Conservation (phyloP, 2,329 filamentous ascomycete species). For the Nothophoma quercina region DNA sequence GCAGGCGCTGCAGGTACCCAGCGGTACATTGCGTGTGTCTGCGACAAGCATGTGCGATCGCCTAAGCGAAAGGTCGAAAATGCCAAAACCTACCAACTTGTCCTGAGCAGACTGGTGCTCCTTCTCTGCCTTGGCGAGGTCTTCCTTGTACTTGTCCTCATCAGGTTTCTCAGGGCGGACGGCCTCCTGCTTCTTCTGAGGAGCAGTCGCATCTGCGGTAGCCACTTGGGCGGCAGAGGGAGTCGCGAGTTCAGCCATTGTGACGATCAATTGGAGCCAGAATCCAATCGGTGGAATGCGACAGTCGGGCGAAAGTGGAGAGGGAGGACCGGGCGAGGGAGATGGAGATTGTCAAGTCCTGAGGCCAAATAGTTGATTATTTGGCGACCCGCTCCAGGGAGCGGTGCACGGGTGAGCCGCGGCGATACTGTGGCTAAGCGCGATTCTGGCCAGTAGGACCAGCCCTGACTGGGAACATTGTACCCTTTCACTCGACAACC, state of each 20-base stretch:
- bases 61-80: conserved; percentile 10
- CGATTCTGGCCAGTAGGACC: conserved; percentile 5
- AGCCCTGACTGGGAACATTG: conserved; percentile 7
- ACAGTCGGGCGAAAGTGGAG: conserved; percentile 19
- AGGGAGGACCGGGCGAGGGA: conserved; percentile 15
- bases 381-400: conserved; percentile 28
- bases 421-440: conserved; percentile 13
- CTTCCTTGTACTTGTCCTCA: conserved; percentile 81
- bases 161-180: conserved; percentile 85
- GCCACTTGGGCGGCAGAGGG: conserved; percentile 46
- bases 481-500: conserved; percentile 15
- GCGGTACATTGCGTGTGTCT: conserved; percentile 6
- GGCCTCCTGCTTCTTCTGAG: conserved; percentile 48
- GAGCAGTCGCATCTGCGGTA: conserved; percentile 40
- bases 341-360: conserved; percentile 18
- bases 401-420: conserved; percentile 17
- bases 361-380: conserved; percentile 28
- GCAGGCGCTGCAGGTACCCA: conserved; percentile 24
- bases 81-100: conserved; percentile 62
- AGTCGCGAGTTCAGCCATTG: conserved; percentile 50
- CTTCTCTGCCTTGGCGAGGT: conserved; percentile 83
- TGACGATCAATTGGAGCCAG: conserved; percentile 32
- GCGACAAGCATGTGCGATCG: conserved; percentile 8
- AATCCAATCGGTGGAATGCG: conserved; percentile 23
- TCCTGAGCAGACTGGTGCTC: conserved; percentile 81